A percentile compares a stretch with the other conserved stretches of the same genome.
Evolutionary conservation across 352 stramenopile genomes (phyloP).

Genomic region (Globisporangium apiculatum): DNA sequence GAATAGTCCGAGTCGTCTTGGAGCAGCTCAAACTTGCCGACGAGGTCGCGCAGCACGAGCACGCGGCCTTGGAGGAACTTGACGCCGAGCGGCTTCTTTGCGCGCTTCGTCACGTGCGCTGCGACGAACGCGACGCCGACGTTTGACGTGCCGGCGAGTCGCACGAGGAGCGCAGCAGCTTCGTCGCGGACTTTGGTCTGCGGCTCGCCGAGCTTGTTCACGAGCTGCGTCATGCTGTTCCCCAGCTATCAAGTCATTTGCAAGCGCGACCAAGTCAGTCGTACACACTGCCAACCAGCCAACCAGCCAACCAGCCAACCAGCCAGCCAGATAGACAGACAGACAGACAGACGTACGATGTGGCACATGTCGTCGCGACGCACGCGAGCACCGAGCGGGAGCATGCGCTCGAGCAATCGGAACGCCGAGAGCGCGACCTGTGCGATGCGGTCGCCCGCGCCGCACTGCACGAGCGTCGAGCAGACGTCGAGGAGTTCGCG

Average conservation of each 20-base stretch:
- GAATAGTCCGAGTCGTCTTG: conserved; percentile 40
- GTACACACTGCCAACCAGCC: background rate
- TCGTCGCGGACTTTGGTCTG: conserved; percentile 74
- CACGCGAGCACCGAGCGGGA: conserved; percentile 37
- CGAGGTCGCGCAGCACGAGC: conserved; percentile 49
- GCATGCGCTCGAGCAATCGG: conserved; percentile 48
- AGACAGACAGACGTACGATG: conserved; percentile 34
- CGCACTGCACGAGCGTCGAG: conserved; percentile 64
- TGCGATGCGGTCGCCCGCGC: conserved; percentile 60
- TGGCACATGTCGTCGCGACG: conserved; percentile 55
- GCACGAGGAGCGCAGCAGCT: conserved; percentile 29
- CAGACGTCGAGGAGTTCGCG: conserved; percentile 49
- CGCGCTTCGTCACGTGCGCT: conserved; percentile 55
- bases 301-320: conserved; percentile 1
- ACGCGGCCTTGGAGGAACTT: conserved; percentile 66
- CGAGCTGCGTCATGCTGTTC: conserved; percentile 69
- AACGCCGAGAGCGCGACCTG: conserved; percentile 77
- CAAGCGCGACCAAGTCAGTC: background rate
- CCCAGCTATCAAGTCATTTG: conserved; percentile 26
- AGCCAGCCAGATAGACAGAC: conserved; percentile 1
- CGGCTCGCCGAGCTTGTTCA: conserved; percentile 71
- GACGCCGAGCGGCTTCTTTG: conserved; percentile 67
- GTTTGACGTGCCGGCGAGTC: conserved; percentile 51
- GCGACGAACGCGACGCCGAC: conserved; percentile 59
- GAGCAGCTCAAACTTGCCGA: conserved; percentile 45